Base-by-base conservation (phyloP, 805 yeast species). In the Candida maris region DNA sequence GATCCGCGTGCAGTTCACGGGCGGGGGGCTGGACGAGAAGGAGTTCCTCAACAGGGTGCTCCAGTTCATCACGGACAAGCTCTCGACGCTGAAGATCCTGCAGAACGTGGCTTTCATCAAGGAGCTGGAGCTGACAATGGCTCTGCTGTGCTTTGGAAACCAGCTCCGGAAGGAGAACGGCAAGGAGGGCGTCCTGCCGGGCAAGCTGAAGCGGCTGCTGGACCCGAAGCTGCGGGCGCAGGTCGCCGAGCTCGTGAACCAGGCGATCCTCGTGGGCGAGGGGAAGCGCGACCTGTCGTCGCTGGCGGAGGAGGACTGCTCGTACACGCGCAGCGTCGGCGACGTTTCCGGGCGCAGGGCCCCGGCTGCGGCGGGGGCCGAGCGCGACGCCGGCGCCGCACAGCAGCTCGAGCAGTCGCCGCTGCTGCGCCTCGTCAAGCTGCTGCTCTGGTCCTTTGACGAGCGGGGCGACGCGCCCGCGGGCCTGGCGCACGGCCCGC, bases 91-190 rank as follows among this genome's bases (percentile, higher is more conserved):
- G 4, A 53, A 51, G 27, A 54, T 61, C 7, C 40, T 59, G 25
- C 59, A 55, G 28, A 79, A 79, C 31, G 65, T 65, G 44, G 66
- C 66, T 38, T 76, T 82, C 41, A 68, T 87, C 59, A 73, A 75
- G 37, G 91, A 85, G 45, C 62, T 88, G 42, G 96, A 89, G 54
- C 65, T 80, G 29, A 79, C 94, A 3, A 85, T 88, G 93, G 86
- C 95, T 16, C 65, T 88, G 41, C 62, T 88, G 24, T 76, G 79
- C 48, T 75, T 72, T 51, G 70, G 71, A 24, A 52, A 51, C 16
- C 52, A 53, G 28, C 39, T 57, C 27, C 40, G 41, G 33, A 31
- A 38, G 19, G 41, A 22, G 8, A 33, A 35, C 17, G 24, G 13
- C 61, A 64, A 41, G 13, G 27, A 24, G 8, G 27, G 61, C 19